Evolutionary conservation across 2,329 filamentous ascomycete genomes (phyloP), one percentile per base, ranked within the genome.

Genomic region (Parastagonospora avenae): DNA sequence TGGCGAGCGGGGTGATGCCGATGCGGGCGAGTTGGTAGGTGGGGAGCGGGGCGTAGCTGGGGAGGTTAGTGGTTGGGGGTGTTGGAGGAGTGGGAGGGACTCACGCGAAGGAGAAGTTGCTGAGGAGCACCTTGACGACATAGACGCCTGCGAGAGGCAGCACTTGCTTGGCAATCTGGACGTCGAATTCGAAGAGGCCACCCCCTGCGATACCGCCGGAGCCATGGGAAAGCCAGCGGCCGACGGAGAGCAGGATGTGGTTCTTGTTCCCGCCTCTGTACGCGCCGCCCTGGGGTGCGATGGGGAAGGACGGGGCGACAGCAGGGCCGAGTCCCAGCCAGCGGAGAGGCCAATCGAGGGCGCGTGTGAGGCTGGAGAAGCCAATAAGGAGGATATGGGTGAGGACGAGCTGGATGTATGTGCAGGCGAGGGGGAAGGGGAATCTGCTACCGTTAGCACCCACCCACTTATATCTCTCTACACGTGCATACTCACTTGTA

Each of bases 91-190:
- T 15, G 5, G 19, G 10, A 8, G 32, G 46, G 11, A 54, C 76
- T 52, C 73, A 79, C 75, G 80, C 79, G 55, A 81, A 82, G 3
- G 80, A 81, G 47, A 82, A 74, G 64, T 82, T 83, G 57, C 79
- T 82, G 14, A 83, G 72, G 12, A 80, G 68, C 28, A 82, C 73
- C 57, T 80, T 82, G 27, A 75, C 73, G 24, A 81, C 70, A 52
- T 79, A 82, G 42, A 82, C 74, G 10, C 80, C 64, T 1, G 80
- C 78, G 8, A 81, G 64, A 10, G 79, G 80, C 1, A 82, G 64
- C 15, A 79, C 77, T 48, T 77, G 76, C 52, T 75, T 77, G 1
- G 75, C 79, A n/a, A 78, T 72, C 33, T 71, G 63, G 52, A 68
- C 70, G 47, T 82, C 79, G 46, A 82, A 81, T 54, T 82, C 80